phyloP scores from a whole-genome alignment of 331 rosid species.

The Pyracantha coccinea region DNA sequence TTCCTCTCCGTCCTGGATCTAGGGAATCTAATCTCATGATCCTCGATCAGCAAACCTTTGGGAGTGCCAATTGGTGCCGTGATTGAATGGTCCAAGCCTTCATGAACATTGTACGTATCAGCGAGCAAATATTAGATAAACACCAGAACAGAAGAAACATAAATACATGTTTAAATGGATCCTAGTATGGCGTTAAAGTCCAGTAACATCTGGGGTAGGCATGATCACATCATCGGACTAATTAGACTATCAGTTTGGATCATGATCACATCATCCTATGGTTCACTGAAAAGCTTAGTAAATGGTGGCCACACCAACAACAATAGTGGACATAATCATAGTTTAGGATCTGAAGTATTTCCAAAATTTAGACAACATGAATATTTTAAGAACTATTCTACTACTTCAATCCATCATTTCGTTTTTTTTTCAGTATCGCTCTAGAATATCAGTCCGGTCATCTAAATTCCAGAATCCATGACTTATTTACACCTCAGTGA shows the following conservation, averaged over 20 bases:
- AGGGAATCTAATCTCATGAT: conserved; percentile 24
- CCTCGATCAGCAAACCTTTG: conserved; percentile 35
- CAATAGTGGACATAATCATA: background rate
- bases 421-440: background rate
- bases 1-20: conserved; percentile 71
- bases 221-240: background rate
- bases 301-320: background rate
- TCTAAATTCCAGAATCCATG: background rate
- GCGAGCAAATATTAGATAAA: conserved; percentile 6
- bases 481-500: background rate
- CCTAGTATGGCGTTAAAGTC: background rate
- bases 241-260: background rate
- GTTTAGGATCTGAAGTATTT: background rate
- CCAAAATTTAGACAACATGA: background rate
- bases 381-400: background rate
- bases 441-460: background rate
- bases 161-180: background rate
- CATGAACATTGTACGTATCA: conserved; percentile 27
- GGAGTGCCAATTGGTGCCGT: conserved; percentile 37
- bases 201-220: background rate
- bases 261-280: background rate
- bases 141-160: conserved; percentile 16
- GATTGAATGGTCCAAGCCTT: conserved; percentile 49
- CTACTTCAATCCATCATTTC: background rate
- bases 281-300: background rate